These are phyloP conservation scores for Yamagishiella unicocca DNA, from an alignment of 139 green algal genomes.

Conservation along the genomic window DNA sequence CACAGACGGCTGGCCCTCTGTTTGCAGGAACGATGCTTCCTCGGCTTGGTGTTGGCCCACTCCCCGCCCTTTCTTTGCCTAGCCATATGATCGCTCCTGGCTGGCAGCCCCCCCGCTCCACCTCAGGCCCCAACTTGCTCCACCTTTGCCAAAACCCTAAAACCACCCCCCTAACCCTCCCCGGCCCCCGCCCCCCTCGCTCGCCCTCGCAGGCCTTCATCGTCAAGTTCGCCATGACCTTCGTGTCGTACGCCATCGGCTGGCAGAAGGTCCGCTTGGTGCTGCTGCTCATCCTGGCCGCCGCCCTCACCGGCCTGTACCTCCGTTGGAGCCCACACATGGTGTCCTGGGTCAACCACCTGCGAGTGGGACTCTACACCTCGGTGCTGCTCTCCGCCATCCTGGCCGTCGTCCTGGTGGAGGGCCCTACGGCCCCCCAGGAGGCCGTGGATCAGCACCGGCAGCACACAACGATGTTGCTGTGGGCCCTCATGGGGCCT, in stretches of 20 bases:
- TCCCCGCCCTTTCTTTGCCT: too few relatives aligned
- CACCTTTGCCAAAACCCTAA: too few relatives aligned
- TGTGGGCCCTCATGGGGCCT: slow-evolving; percentile 29
- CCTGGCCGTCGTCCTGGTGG: slow-evolving; percentile 33
- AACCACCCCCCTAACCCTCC: too few relatives aligned
- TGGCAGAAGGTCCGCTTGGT: slow-evolving; percentile 33
- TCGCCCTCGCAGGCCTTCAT: slow-evolving; percentile 14
- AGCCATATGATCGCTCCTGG: too few relatives aligned
- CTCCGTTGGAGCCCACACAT: slow-evolving; percentile 41
- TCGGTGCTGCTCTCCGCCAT: slow-evolving; percentile 6
- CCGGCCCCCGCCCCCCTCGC: background rate
- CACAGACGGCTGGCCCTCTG: too few relatives aligned
- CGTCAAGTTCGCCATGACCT: slow-evolving; percentile 47
- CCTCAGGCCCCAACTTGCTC: too few relatives aligned
- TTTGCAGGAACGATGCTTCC: too few relatives aligned
- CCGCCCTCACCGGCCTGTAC: slow-evolving; percentile 17
- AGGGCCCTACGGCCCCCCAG: background rate
- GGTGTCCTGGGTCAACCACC: slow-evolving; percentile 43
- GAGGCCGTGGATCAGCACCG: background rate
- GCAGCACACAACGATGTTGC: background rate
- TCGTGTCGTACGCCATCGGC: slow-evolving; percentile 38
- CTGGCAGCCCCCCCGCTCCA: too few relatives aligned
- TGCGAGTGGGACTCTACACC: slow-evolving; percentile 34
- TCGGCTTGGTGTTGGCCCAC: too few relatives aligned
- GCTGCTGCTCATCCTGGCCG: slow-evolving; percentile 6